Evolutionary conservation across 1,284 basidiomycete genomes (phyloP), one percentile per base, ranked within the genome.

Genomic region (Inonotus hispidus): DNA sequence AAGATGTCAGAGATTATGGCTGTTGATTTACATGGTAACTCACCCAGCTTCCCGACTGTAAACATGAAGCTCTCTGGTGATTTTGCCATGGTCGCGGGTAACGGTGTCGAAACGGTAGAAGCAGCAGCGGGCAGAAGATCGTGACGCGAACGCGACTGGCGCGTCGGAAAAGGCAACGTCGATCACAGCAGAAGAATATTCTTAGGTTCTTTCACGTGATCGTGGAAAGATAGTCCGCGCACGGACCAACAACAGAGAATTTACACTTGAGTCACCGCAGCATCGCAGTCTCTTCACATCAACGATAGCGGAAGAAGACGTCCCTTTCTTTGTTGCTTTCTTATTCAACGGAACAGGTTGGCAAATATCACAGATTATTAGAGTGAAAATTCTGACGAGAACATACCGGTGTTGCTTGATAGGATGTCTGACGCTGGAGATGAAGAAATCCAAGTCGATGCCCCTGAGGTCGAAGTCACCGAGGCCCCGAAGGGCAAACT

Each of bases 351-450:
- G 82, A 70, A 63, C 55, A 58, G 63, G 57, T n/a, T 6, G 45
- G 46, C 32, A 53, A 32, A 32, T n/a, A 57, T 53, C 47, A 53
- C 61, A 27, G 47, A 32, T 37, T 59, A 54, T 37, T 59, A 32
- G 32, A 45, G 37, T 29, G 39, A 35, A 41, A 53, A 41, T 25
- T 37, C 32, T 19, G 5, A 49, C 13, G 29, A 52, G 46, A 29
- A 16, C 32, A 46, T 32, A 32, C 32, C 32, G 32, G 21, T 49
- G 11, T 23, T 49, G 8, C n/a, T 16, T 37, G 59, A 19, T 68
- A 90, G 84, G 84, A 95, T 95, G 93, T 95, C 93, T 93, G 92
- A 95, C 91, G 93, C 93, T 93, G 93, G 91, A 92, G 93, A 95
- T 89, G 91, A 93, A 78, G 85, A 93, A 78, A 85, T 88, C 76